Evolutionary conservation across 1,139 yeast genomes (phyloP).

Genomic region (Torulaspora globosa): DNA sequence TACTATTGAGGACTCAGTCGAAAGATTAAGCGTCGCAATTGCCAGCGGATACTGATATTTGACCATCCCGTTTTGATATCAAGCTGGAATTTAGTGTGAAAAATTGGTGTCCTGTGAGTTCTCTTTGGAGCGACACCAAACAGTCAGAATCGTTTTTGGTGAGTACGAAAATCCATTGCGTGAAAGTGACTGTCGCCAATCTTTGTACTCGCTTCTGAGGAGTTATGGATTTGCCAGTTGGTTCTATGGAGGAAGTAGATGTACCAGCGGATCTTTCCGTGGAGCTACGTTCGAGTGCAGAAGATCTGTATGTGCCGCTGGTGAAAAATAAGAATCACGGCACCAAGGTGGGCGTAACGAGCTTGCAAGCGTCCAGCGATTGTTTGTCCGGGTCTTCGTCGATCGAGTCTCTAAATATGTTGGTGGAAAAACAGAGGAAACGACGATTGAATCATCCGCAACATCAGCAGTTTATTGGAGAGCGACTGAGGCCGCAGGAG

Average conservation of each 20-base stretch:
- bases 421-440: constrained; percentile 40
- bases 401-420: constrained; percentile 39
- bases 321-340: constrained; percentile 4
- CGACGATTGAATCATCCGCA: constrained; percentile 41
- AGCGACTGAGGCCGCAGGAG: constrained; percentile 17
- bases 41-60: background rate
- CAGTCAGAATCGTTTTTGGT: background rate
- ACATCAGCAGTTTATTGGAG: constrained; percentile 37
- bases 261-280: constrained; percentile 30
- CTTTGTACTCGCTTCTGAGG: background rate
- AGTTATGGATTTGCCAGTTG: constrained; percentile 12
- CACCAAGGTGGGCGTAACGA: background rate
- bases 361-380: constrained; percentile 8
- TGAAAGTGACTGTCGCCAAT: background rate
- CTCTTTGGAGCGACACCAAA: background rate
- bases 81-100: background rate
- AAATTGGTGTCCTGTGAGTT: background rate
- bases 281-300: constrained; percentile 20
- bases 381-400: constrained; percentile 32
- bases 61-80: background rate
- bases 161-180: background rate
- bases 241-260: constrained; percentile 26
- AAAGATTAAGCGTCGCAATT: background rate
- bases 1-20: background rate
- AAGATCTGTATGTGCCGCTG: constrained; percentile 8